These are phyloP conservation scores for Puccinia coronata DNA, from an alignment of 1,284 basidiomycete genomes.

Conservation along the genomic window DNA sequence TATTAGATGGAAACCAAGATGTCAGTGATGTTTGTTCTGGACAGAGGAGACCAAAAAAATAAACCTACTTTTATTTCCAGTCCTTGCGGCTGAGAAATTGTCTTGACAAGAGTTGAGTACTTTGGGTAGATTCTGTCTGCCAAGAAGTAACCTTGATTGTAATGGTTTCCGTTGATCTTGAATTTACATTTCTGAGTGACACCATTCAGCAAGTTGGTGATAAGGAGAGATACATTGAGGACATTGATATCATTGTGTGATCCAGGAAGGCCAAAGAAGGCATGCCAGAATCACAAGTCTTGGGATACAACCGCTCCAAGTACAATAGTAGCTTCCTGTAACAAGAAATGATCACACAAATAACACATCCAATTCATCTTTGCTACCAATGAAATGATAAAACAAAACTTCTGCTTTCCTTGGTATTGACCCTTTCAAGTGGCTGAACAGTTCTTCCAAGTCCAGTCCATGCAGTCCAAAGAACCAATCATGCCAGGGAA, in stretches of 20 bases:
- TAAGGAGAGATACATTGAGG: neutral
- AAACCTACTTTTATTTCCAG: neutral
- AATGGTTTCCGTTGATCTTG: neutral
- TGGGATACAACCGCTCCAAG: neutral
- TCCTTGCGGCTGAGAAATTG: no score
- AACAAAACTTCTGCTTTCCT: slow-evolving; percentile 10
- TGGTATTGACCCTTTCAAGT: neutral
- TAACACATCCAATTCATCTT: no score
- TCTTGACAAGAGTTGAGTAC: neutral
- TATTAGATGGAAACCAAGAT: neutral
- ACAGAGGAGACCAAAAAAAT: no score
- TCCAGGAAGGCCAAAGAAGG: no score
- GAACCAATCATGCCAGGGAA: slow-evolving; percentile 26
- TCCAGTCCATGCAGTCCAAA: slow-evolving; percentile 22
- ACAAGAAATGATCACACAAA: no score
- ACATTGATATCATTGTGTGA: neutral
- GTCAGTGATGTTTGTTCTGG: no score
- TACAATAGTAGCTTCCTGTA: neutral
- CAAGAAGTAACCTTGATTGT: no score
- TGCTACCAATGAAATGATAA: no score
- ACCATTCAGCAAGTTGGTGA: neutral
- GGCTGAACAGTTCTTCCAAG: slow-evolving; percentile 12
- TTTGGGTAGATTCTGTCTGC: neutral
- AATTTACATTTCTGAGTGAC: neutral
- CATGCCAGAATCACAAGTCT: neutral